Base-by-base conservation (phyloP, 495 filamentous ascomycete genomes). In the Xylaria venustula region DNA sequence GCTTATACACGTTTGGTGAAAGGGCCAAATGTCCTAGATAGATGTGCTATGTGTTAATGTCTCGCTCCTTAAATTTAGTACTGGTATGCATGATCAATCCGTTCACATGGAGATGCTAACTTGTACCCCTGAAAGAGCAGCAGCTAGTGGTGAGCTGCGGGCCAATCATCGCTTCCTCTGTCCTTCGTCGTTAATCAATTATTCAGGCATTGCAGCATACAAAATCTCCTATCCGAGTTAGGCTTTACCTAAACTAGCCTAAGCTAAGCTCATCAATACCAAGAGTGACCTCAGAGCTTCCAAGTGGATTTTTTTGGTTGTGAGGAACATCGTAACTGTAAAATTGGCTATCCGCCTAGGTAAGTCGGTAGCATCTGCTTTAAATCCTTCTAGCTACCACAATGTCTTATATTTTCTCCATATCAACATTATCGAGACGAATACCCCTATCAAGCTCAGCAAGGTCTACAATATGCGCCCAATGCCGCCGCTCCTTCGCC, bases 401-500 rank as follows among this genome's bases (percentile, higher is more conserved):
- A 11, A 71, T 71, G 69, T 67, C 69, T 19, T 55, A 15, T 30
- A 32, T 58, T 19, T 41, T 67, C 44, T 62, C 58, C 30, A 51
- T 40, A 5, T 36, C 59, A 30, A 37, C 34, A 19, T 12, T 20
- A 11, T 57, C 62, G 41, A 41, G 12, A 8, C 48, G 66, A 20
- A 60, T 49, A 52, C 42, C 58, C 32, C 20, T 61, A 15, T 32
- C 49, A 17, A 63, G 48, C 3, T 46, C 64, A 41, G 54, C 53
- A 15, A 37, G 46, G 15, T 25, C 62, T 47, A 47, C 64, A 25
- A 60, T 77, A 54, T 83, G 80, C 72, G 67, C 75, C 14, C 67
- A 68, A 72, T 83, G 78, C 61, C 68, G 74, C 20, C 73, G 76
- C 20, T 52, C 74, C 52, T 88, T 93, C 69, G 77, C 80, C 28